Base-by-base conservation (phyloP, 2,329 filamentous ascomycete species). In the Colletotrichum spaethianum region DNA sequence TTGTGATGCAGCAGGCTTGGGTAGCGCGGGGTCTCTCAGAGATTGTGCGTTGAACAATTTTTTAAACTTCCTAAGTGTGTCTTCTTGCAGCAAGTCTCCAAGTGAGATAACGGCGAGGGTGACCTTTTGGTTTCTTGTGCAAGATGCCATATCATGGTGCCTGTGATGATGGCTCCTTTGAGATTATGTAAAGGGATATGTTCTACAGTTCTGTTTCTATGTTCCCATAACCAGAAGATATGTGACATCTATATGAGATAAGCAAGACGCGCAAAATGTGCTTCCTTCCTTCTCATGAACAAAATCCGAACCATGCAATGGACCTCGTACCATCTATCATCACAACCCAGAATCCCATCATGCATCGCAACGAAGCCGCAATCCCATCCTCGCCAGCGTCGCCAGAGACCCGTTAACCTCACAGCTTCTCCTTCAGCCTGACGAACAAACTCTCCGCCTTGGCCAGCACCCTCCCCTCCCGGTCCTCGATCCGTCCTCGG, bases 401-500 rank as follows among this genome's bases (percentile, higher is more conserved):
- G 31, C 31, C 31, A 9, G n/a, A n/a, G n/a, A 9, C n/a, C 23
- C 4, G 31, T 5, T 7, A 23, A 18, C 7, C 28, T 74, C 72
- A 74, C 31, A 74, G 23, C 57, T 72, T 74, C 56, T 69, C 67
- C 46, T 48, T 62, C 31, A 74, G 20, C 40, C 31, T 70, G 18
- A 74, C 53, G 52, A 66, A 74, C 61, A 74, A 36, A 18, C 67
- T 60, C 31, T 74, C 73, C 26, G 77, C 79, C 56, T 73, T 78
- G 1, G 79, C 82, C 67, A 83, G 55, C 33, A 78, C 78, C 28
- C 73, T 63, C 0, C 80, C 81, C 12, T 76, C 69, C 28, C 78
- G 76, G 52, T 82, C 76, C 57, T 74, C 78, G 4, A 84, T 57
- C 64, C 82, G 79, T 38, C 79, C 78, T n/a, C 70, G 71, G 23